Evolutionary conservation across 2,329 filamentous ascomycete species (phyloP), one percentile per base, ranked within the genome.

Genomic region (Phaeoacremonium minimum): DNA sequence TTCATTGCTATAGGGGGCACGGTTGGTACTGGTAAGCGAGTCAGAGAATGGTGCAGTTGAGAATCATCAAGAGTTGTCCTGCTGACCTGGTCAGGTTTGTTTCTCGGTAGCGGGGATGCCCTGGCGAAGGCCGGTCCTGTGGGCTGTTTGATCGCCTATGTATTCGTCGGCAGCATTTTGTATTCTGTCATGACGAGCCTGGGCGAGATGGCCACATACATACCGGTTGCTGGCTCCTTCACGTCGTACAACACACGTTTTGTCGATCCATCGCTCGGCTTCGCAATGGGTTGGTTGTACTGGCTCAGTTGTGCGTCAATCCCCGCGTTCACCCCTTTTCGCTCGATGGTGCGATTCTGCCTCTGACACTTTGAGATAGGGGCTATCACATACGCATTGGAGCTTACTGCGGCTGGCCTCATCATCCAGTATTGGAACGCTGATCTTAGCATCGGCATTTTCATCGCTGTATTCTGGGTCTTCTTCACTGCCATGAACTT

Each of bases 241-340:
- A 85, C 84, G 18, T 73, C 80, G 28, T 91, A 89, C 50, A 84
- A 85, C 15, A 73, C 79, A 28, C 82, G 86, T 14, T 87, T 91
- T 49, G 73, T 88, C 45, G 80, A 86, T 51, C 80, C 77, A 9
- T 80, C 80, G 38, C 66, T 88, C 32, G 84, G 83, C 7, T 89
- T 89, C 50, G 73, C 84, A 15, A 84, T 89, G 73, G 85, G 86
- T 15, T 90, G 85, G 85, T 80, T 87, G 41, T 90, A 90, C 61
- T 90, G 83, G 81, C 88, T 88, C 53, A 81, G 75, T 26, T 90
- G 82, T 53, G 33, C 39, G 51, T 51, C 14, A 12, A 9, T 30
- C 20, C 14, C 30, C n/a, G 9, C 15, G 28, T 12, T 30, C 28
- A 14, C 28, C 15, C n/a, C 28, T n/a, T n/a, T n/a, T n/a, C n/a